Conservation (phyloP, 2,329 filamentous ascomycete species). For the Pseudogymnoascus sp. region DNA sequence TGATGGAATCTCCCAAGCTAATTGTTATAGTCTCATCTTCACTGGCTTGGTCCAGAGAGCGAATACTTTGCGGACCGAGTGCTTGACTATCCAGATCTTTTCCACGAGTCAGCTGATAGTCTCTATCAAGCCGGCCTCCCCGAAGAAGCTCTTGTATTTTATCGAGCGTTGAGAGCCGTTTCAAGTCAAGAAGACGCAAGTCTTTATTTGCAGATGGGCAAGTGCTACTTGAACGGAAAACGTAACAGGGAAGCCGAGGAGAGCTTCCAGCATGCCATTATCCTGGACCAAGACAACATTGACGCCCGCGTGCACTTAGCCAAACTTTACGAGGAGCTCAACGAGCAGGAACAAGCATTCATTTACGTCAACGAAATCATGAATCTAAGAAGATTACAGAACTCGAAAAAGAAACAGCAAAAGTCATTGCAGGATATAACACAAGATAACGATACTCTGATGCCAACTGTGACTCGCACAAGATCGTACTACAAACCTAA, state of each 20-base stretch:
- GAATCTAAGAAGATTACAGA: constrained; percentile 43
- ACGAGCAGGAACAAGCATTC: constrained; percentile 67
- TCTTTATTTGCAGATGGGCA: constrained; percentile 36
- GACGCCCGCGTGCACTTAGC: constrained; percentile 73
- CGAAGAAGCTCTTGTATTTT: constrained; percentile 49
- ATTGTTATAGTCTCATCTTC: constrained; percentile 50
- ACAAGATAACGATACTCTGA: constrained; percentile 19
- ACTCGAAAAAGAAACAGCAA: constrained; percentile 25
- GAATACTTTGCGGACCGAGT: constrained; percentile 41
- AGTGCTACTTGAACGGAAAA: constrained; percentile 59
- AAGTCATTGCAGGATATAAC: constrained; percentile 32
- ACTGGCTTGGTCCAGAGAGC: constrained; percentile 59
- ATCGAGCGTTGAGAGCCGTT: constrained; percentile 44
- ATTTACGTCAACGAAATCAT: constrained; percentile 70
- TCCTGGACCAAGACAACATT: constrained; percentile 62
- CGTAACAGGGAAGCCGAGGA: constrained; percentile 64
- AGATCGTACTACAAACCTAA: constrained; percentile 23
- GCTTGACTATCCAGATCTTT: constrained; percentile 67
- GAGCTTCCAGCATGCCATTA: constrained; percentile 66
- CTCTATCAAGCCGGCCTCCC: constrained; percentile 44
- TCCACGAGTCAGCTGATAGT: constrained; percentile 60
- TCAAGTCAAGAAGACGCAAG: constrained; percentile 42
- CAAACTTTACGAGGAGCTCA: constrained; percentile 72
- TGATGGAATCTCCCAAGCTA: constrained; percentile 9
- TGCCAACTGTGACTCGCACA: constrained; percentile 8